Evolutionary conservation across 2,329 filamentous ascomycete genomes (phyloP), one percentile per base, ranked within the genome.

Genomic region (Passalora sequoiae): DNA sequence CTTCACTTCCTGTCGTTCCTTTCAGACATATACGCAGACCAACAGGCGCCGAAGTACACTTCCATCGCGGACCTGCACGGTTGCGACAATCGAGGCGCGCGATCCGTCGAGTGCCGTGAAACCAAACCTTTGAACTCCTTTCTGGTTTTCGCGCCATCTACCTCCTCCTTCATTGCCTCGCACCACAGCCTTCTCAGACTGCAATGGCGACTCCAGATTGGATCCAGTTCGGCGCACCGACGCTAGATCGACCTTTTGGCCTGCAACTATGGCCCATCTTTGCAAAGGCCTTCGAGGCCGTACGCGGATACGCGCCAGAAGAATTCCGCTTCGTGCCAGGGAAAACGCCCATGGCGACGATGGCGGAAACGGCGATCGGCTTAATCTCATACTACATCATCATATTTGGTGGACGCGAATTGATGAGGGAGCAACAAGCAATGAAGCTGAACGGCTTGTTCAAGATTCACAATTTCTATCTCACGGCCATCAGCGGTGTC

Each of bases 401-500:
- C 71, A 92, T 97, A 62, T 94, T 97, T 57, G 89, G 89, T 53
- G 92, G 91, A 47, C 80, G 91, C 54, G 87, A 94, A 70, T 66
- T 89, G 59, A 97, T 98, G 92, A 86, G 87, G 70, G 83, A 85
- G 62, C 80, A 87, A 52, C 76, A 83, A 64, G 77, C 91, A 16
- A 84, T 92, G 73, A 86, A 94, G 77, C 79, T 97, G 63, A 92
- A 87, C 74, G 74, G 77, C 12, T 73, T 92, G 46, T 97, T 97
- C 77, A 86, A 95, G 72, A 78, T 96, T 64, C 91, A 98, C 80
- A 98, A 98, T 77, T 84, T 97, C 61, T 82, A 89, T 73, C 75
- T 98, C 63, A 97, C 91, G 36, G 72, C 79, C 55, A 87, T 96
- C 73, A 94, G 87, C 66, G 84, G 72, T 47, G 74, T 80, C 39